Evolutionary conservation across 176 grass and related monocot genomes (phyloP), one percentile per base, ranked within the genome.

Genomic region (Alopecurus myosuroides): DNA sequence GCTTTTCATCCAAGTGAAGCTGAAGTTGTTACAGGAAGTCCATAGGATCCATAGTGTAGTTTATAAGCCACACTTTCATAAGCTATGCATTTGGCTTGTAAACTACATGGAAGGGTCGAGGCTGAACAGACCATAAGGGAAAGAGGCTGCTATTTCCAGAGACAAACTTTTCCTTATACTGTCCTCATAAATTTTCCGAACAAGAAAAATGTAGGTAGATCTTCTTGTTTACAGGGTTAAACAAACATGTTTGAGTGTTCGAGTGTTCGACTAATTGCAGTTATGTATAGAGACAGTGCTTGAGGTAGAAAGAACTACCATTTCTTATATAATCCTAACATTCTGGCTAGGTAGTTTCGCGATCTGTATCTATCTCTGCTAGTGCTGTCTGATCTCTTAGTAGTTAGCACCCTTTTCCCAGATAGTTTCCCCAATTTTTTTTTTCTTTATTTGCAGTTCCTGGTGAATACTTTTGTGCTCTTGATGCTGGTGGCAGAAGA

Each of bases 401-500:
- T 66, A 85, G 36, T 50, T 76, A 34, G 31, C 80, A 89, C 50
- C 65, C 17, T 72, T 81, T 34, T 41, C 18, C 37, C 17, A 19
- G 44, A 19, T 72, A n/a, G 33, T 48, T 81, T 63, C 28, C 67
- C 60, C 49, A 88, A 82, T 78, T 42, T 42, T 80, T 26, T 25
- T 33, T 46, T 60, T 70, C 37, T 85, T 81, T 86, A 84, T 93
- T 37, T 85, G 57, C 74, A 99, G 97, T 99, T 84, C 86, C 94
- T 76, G 94, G 88, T 33, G 97, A 99, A 42, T 99, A 99, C 82
- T 96, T 89, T 89, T 91, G 88, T 88, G 86, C 70, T 34, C 69
- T 99, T 84, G 97, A 99, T 91, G 86, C 86, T 65, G 91, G 80
- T 84, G 97, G 97, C 25, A 89, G 90, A 88, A 94, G 97, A 90